These are phyloP conservation scores for Boletus rufocinnamomeus DNA, from an alignment of 768 basidiomycete species.

Conservation along the genomic window DNA sequence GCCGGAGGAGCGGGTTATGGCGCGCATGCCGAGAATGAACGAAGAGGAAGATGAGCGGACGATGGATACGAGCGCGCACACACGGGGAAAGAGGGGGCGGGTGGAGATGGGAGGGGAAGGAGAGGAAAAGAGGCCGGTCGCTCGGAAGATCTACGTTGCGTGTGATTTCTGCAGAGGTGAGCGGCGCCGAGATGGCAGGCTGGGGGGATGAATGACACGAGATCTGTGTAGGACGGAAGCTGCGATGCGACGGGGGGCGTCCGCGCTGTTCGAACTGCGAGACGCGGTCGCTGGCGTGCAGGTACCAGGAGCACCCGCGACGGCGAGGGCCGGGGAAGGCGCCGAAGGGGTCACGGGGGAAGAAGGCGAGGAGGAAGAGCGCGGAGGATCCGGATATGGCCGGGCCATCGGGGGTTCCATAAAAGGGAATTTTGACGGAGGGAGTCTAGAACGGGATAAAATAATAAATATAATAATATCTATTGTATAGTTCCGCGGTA, in stretches of 20 bases:
- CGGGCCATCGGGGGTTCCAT: constrained; percentile 29
- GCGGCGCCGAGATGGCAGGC: constrained; percentile 16
- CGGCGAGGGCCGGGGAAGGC: constrained; percentile 79
- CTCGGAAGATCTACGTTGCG: constrained; percentile 48
- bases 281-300: constrained; percentile 52
- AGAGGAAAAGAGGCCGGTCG: constrained; percentile 27
- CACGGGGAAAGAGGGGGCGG: constrained; percentile 24
- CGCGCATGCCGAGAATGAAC: constrained; percentile 3
- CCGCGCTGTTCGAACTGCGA: constrained; percentile 67
- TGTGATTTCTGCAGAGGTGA: constrained; percentile 80
- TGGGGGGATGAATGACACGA: not conserved
- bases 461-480: constrained; percentile 26
- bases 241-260: constrained; percentile 67
- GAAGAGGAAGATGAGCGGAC: constrained; percentile 20
- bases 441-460: constrained; percentile 18
- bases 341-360: constrained; percentile 56
- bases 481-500: constrained; percentile 34
- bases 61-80: constrained; percentile 7
- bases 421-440: constrained; percentile 23
- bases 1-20: constrained; percentile 21
- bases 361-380: constrained; percentile 38
- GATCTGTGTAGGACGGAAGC: constrained; percentile 59
- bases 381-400: constrained; percentile 28
- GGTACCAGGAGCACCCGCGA: constrained; percentile 51
- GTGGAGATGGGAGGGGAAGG: constrained; percentile 14